Conservation (phyloP, 208 protist species). For the Leishmania gerbilli region DNA sequence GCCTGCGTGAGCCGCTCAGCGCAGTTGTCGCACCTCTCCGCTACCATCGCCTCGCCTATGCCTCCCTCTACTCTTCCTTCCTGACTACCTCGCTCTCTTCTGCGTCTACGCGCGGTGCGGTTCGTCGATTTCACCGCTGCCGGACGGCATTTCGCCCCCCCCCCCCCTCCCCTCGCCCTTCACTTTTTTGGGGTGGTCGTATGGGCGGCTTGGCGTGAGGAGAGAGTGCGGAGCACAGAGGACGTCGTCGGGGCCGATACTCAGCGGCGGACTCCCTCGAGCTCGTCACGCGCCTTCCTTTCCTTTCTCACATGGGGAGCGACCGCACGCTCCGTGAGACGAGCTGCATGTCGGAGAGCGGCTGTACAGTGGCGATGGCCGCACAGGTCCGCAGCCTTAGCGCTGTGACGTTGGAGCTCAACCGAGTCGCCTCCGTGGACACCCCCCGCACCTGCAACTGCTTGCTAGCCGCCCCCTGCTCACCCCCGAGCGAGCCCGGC, state of each 20-base stretch:
- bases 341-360: background rate
- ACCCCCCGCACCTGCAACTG: slow-evolving; percentile 76
- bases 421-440: slow-evolving; percentile 2
- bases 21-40: background rate
- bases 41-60: background rate
- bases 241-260: background rate
- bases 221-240: background rate
- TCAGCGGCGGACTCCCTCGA: background rate
- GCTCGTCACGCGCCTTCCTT: background rate
- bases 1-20: background rate
- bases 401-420: background rate
- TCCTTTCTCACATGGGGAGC: background rate
- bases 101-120: background rate
- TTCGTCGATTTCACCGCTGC: background rate
- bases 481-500: background rate
- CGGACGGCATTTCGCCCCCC: background rate
- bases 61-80: background rate
- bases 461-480: slow-evolving; percentile 40
- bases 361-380: background rate
- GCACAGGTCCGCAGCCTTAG: background rate
- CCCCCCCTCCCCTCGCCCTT: too few relatives aligned
- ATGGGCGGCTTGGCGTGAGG: background rate
- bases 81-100: background rate
- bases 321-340: background rate
- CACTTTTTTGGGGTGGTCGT: background rate